Evolutionary conservation across 2,329 filamentous ascomycete genomes (phyloP), one percentile per base, ranked within the genome.

Genomic region (Microthyrium microscopicum): DNA sequence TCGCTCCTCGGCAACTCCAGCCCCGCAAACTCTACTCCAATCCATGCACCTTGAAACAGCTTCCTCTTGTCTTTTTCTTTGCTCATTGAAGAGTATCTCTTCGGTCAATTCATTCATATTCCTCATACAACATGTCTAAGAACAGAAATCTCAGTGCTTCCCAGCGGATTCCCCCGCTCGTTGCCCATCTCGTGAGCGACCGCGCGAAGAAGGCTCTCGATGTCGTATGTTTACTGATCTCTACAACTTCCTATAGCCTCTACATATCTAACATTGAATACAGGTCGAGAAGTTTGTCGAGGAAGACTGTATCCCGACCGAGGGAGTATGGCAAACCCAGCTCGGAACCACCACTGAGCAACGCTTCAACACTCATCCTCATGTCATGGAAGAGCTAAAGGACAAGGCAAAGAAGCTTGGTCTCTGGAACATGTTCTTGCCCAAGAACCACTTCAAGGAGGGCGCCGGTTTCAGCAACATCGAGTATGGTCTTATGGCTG

Each of bases 361-460:
- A 40, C 73, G 87, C 63, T 95, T 87, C 78, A 69, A 77, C 43
- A 59, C 65, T 25, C 79, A 91, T 53, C 87, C 89, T 1, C 53
- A 66, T 26, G 67, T 95, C 46, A 70, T 98, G 40, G 89, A 98
- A 45, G 77, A 89, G 35, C 69, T 98, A 46, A 95, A 95, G 68
- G 63, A 60, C 42, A 80, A 84, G 55, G 89, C 87, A 28, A 70
- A 67, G 50, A 68, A 77, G 45, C 68, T 93, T 18, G 89, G 87
- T 2, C 66, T 98, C 29, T 98, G 89, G 89, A 98, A 98, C 60
- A 79, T 98, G 77, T 98, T 98, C 66, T 60, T 98, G 45, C 82
- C 89, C 42, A 87, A 80, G 62, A 84, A 77, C 47, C 85, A 94
- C 60, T 95, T 94, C 68, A 82, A 78, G 55, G 82, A 94, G 61